A percentile compares a stretch with the other conserved stretches of the same genome.
Conservation (phyloP, 108 stramenopile genomes). For the Chaetoceros muelleri region DNA sequence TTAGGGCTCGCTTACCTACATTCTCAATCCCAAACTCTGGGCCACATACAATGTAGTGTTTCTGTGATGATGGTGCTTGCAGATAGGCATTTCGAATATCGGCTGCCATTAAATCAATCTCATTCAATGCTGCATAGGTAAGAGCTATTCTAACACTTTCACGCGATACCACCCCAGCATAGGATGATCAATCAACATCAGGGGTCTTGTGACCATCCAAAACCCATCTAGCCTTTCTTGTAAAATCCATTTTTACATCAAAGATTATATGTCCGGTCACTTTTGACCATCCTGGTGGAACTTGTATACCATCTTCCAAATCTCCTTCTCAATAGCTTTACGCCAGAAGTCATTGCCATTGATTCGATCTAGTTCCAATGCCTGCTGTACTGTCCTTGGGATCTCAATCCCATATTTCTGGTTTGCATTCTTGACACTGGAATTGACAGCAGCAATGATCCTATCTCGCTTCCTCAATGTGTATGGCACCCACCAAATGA, state of each 20-base stretch:
- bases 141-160: no score
- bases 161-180: conserved; percentile 37
- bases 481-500: conserved; percentile 18
- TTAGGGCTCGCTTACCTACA: no score
- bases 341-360: conserved; percentile 7
- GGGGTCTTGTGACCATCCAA: conserved; percentile 20
- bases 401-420: conserved; percentile 10
- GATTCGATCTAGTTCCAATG: conserved; percentile 3
- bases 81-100: no score
- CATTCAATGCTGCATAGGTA: no score
- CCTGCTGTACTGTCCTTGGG: conserved; percentile 2
- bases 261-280: no score
- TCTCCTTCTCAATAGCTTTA: conserved; percentile 5
- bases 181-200: conserved; percentile 6
- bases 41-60: no score
- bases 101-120: conserved; percentile 28
- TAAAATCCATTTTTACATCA: no score
- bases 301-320: not conserved
- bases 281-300: not conserved
- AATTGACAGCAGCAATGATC: conserved; percentile 13
- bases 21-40: no score
- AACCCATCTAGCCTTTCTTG: no score
- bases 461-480: conserved; percentile 1
- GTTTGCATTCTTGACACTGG: not conserved
- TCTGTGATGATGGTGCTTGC: no score